These are phyloP conservation scores for Sarocladium brachiariae DNA, from an alignment of 2,329 filamentous ascomycete species.

Conservation along the genomic window DNA sequence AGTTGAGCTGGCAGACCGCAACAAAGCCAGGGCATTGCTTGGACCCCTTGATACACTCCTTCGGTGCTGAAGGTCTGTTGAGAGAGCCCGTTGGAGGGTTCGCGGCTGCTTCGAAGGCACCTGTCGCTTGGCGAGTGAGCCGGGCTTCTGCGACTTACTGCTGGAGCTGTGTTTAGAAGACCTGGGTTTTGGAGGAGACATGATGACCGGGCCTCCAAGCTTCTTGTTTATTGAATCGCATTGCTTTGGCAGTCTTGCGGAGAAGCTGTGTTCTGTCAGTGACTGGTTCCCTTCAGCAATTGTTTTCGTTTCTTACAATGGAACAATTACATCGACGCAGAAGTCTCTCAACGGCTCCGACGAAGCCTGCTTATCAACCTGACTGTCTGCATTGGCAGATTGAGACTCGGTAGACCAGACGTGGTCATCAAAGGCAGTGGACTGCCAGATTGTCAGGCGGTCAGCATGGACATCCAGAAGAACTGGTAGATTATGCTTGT, in stretches of 20 bases:
- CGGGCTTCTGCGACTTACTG: constrained; percentile 43
- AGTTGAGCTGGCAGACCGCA: constrained; percentile 57
- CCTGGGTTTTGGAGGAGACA: constrained; percentile 47
- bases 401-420: constrained; percentile 44
- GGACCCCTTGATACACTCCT: constrained; percentile 51
- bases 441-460: constrained; percentile 78
- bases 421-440: constrained; percentile 57
- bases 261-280: constrained; percentile 51
- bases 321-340: constrained; percentile 72
- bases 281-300: not conserved
- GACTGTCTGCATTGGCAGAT: constrained; percentile 22
- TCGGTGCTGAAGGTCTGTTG: constrained; percentile 47
- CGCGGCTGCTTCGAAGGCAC: constrained; percentile 33
- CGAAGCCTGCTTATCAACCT: constrained; percentile 33
- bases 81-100: constrained; percentile 57
- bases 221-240: constrained; percentile 68
- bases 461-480: constrained; percentile 70
- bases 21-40: constrained; percentile 52
- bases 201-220: constrained; percentile 62
- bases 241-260: constrained; percentile 64
- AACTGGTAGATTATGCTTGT: constrained; percentile 55
- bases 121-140: constrained; percentile 42
- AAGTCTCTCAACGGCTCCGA: constrained; percentile 67
- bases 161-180: constrained; percentile 35
- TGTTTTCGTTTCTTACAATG: constrained; percentile 51